Base-by-base conservation (phyloP, 2,329 filamentous ascomycete species). In the Thelonectria olida region DNA sequence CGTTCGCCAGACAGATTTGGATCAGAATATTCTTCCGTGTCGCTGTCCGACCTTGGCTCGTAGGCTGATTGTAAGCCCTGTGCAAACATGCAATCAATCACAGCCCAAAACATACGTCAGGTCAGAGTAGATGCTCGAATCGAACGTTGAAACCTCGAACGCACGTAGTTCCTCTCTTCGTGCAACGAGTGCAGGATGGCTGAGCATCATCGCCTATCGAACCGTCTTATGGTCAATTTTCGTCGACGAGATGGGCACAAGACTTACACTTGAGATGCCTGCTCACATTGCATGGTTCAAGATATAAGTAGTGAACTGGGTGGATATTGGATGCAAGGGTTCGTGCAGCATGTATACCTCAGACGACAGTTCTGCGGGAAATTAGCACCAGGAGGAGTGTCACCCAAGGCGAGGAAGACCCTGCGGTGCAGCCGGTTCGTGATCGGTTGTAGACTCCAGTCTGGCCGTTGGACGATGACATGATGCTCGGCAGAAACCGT, bases 41-140 rank as follows among this genome's bases (percentile, higher is more conserved):
- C 47, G 39, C 45, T 57, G 7, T 51, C 54, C n/a, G 22, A 27
- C 38, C 28, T 42, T 4, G 9, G n/a, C 1, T 57, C 47, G 10
- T 45, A 51, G 2, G n/a, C 7, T 8, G 20, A 45, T 10, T 48
- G 31, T 15, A 58, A 22, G 2, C 7, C 10, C 9, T 53, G 39
- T n/a, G n/a, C n/a, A n/a, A n/a, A n/a, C n/a, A n/a, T n/a, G n/a
- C n/a, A n/a, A n/a, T n/a, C n/a, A n/a, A n/a, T n/a, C n/a, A n/a
- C n/a, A n/a, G n/a, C n/a, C n/a, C n/a, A n/a, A n/a, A n/a, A 48
- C 56, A 23, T 34, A 59, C 56, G 34, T 7, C 7, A 20, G 22
- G 22, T 31, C 49, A 4, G 42, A 59, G 42, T 42, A 53, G 25
- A n/a, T 59, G 56, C 25, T 54, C 54, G 49, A 59, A 59, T 10